phyloP scores from a whole-genome alignment of 192 early-diverging fungal genomes.

The Podila clonocystis region DNA sequence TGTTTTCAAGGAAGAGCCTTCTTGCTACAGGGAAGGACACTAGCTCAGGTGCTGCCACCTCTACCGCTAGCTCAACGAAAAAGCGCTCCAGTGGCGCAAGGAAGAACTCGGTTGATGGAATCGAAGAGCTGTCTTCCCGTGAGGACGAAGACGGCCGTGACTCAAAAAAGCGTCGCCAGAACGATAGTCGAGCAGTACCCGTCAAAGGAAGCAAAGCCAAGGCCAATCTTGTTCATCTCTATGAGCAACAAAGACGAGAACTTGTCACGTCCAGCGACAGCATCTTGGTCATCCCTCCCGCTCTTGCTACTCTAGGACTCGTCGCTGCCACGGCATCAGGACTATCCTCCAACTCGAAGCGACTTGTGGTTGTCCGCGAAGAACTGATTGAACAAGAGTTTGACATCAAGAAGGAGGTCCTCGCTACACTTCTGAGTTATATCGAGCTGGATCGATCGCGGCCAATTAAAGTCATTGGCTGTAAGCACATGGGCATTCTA shows the following conservation, averaged over 20 bases:
- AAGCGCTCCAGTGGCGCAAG: too few relatives aligned
- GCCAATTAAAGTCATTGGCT: slow-evolving; percentile 37
- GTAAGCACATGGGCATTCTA: neutral
- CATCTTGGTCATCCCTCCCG: slow-evolving; percentile 31
- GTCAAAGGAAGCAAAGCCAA: slow-evolving; percentile 10
- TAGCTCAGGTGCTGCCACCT: neutral
- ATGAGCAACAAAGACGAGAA: neutral
- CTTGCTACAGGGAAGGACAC: neutral
- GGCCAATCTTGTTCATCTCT: neutral
- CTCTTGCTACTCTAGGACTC: neutral
- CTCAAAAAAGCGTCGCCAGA: slow-evolving; percentile 33
- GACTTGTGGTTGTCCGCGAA: slow-evolving; percentile 34
- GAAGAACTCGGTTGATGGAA: too few relatives aligned
- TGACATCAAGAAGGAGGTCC: slow-evolving; percentile 48
- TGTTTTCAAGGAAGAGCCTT: slow-evolving; percentile 37
- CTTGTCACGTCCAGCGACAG: slow-evolving; percentile 13
- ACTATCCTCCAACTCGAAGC: neutral
- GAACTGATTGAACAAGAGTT: slow-evolving; percentile 36
- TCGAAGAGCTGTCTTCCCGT: too few relatives aligned
- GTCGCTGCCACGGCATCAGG: neutral
- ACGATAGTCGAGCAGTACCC: slow-evolving; percentile 11
- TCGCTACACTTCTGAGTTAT: slow-evolving; percentile 44
- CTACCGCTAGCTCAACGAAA: neutral
- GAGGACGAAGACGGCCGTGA: neutral
- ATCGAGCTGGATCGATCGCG: slow-evolving; percentile 38